phyloP scores from a whole-genome alignment of 805 yeast species.

The Wickerhamomyces strasburgensis region DNA sequence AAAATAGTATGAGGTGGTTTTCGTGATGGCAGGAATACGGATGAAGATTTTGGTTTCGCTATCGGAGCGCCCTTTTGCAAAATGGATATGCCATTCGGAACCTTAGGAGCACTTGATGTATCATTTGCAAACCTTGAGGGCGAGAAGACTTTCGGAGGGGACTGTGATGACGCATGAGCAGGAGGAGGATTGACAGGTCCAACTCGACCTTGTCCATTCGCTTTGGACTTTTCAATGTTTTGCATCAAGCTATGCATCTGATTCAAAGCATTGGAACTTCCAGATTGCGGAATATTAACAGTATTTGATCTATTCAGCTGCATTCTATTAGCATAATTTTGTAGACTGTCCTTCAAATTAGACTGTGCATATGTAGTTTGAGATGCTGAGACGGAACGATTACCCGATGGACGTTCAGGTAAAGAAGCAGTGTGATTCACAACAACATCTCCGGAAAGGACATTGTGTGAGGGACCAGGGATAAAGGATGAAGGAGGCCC shows the following conservation, averaged over 20 bases:
- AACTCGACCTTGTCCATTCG: neutral
- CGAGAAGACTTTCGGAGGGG: too few species aligned
- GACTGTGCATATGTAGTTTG: too few species aligned
- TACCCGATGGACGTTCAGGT: neutral
- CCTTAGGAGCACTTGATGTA: neutral
- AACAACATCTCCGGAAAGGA: too few species aligned
- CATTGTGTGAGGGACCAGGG: neutral
- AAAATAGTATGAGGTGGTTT: slow-evolving; percentile 7
- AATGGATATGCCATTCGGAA: neutral
- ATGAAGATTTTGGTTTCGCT: slow-evolving; percentile 1
- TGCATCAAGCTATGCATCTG: slow-evolving; percentile 4
- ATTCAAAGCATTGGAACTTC: slow-evolving; percentile 13
- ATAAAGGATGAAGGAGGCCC: slow-evolving; percentile 12
- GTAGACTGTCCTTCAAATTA: slow-evolving; percentile 10
- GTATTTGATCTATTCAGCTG: slow-evolving; percentile 10
- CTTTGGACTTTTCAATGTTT: slow-evolving; percentile 2
- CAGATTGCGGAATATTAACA: slow-evolving; percentile 1
- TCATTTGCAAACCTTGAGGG: slow-evolving; percentile 3
- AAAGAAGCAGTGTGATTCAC: too few species aligned
- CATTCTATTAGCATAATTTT: slow-evolving; percentile 1
- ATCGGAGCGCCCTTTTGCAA: neutral
- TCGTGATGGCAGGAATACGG: slow-evolving; percentile 11
- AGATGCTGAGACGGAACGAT: neutral
- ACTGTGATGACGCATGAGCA: too few species aligned
- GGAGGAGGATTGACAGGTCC: neutral